Evolutionary conservation across 2,329 filamentous ascomycete genomes (phyloP).

Genomic region (Nothopassalora personata): DNA sequence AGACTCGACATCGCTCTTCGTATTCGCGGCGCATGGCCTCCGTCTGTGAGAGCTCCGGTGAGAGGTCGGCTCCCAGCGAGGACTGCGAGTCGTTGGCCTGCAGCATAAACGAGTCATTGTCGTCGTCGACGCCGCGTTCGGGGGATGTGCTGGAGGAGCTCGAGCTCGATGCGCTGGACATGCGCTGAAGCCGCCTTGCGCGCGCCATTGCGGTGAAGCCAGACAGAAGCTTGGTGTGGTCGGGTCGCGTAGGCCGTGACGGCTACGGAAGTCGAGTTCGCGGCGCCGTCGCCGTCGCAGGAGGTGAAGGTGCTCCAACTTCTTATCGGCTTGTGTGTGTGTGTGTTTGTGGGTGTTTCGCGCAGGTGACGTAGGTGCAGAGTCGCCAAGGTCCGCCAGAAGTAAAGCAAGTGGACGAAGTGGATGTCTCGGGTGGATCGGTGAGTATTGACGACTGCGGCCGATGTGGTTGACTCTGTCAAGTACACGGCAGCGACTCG

Average conservation of each 20-base stretch:
- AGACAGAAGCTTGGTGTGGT: not conserved
- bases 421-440: not conserved
- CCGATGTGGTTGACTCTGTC: not conserved
- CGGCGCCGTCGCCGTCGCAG: no score
- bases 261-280: no score
- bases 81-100: slow-evolving; percentile 86
- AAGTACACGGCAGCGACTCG: not conserved
- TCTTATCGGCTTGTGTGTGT: not conserved
- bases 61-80: slow-evolving; percentile 70
- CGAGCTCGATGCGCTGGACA: slow-evolving; percentile 34
- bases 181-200: slow-evolving; percentile 24
- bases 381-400: not conserved
- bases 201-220: slow-evolving; percentile 21
- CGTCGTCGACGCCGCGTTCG: slow-evolving; percentile 72
- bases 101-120: slow-evolving; percentile 85
- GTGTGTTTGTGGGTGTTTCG: not conserved
- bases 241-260: not conserved
- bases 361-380: not conserved
- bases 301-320: not conserved
- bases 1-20: slow-evolving; percentile 61
- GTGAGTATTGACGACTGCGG: not conserved
- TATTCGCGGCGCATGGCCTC: slow-evolving; percentile 51
- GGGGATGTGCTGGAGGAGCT: slow-evolving; percentile 70
- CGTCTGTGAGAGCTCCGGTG: slow-evolving; percentile 55
- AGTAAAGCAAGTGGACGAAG: not conserved